Percentiles rank a stretch among this genome's conserved stretches.
These are phyloP conservation scores for Phaseolus lunatus DNA, from an alignment of 306 rosid species.

Conservation along the genomic window DNA sequence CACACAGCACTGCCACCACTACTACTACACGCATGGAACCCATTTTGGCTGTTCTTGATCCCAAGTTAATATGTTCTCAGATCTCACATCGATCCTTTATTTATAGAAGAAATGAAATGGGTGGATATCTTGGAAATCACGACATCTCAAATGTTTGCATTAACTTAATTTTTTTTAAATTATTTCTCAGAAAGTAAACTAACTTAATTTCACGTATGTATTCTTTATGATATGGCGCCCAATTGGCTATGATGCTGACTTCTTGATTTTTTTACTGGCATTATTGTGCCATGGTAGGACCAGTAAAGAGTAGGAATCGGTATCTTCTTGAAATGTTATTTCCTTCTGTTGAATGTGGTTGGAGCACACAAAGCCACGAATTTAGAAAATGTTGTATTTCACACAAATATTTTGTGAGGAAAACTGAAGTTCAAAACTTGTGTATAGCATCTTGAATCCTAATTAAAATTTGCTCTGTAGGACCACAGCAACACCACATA, in stretches of 20 bases:
- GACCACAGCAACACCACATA: too few relatives aligned
- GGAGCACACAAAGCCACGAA: background rate
- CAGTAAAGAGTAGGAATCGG: background rate
- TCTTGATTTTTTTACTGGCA: background rate
- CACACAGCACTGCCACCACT: slow-evolving; percentile 34
- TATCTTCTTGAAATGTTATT: background rate
- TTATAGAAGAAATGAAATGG: slow-evolving; percentile 34
- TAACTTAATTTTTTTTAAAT: background rate
- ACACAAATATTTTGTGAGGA: background rate
- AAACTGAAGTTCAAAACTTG: background rate
- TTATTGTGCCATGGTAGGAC: slow-evolving; percentile 1
- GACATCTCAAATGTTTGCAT: background rate
- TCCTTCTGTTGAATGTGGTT: background rate
- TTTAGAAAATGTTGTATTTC: background rate
- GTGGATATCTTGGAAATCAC: background rate
- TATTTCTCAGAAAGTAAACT: background rate
- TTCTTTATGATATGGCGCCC: too few relatives aligned
- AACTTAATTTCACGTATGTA: background rate
- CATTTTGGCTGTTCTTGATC: background rate
- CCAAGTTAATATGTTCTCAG: background rate
- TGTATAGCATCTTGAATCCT: background rate
- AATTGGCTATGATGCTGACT: background rate
- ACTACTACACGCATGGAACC: background rate
- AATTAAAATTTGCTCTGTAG: background rate
- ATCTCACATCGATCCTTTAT: background rate